Base-by-base conservation (phyloP, 129 eudicot genomes). In the Saussurea involucrata region DNA sequence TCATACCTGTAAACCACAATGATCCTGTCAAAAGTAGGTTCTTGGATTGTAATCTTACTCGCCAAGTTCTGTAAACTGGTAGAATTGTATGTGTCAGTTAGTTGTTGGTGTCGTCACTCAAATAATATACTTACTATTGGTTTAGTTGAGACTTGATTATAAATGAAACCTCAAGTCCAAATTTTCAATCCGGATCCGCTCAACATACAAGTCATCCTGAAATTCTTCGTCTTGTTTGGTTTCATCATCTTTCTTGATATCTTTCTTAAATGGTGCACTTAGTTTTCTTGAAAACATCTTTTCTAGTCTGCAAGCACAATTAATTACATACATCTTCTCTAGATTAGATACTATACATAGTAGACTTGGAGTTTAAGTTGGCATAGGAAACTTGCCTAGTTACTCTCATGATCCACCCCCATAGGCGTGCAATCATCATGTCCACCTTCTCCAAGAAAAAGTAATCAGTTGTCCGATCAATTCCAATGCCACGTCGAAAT, bases 1-100 rank as follows among this genome's bases (percentile, higher is more conserved):
- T 34, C 57, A 73, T 86, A 91, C 98, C 98, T 94, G 90, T 94
- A 94, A 81, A 94, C 92, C 68, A 94, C 98, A 34, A 94, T 94
- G 57, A 94, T 94, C 90, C 97, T 87, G 79, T 94, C 98, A 76
- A 94, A 94, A 33, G 98, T 94, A 25, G 98, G 98, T 76, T 94
- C 98, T 81, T 94, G 98, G 82, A 94, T 94, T 37, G 96, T 89
- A 74, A 83, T 89, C 87, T 89, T 87, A 76, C 88, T 86, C 72
- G 75, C 66, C 80, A 94, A 78, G 78, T 86, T 94, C 71, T 84
- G 79, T 25, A 85, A 77, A 89, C 98, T 94, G 90, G 58, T 82
- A 13, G 24, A 65, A 71, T 58, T 53, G 71, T 21, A 22, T 8
- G 67, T 63, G 66, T 71, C 49, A 66, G 63, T 73, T 66, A 66